Conservation (phyloP, 805 yeast genomes). For the Jamesozyma gamospora region DNA sequence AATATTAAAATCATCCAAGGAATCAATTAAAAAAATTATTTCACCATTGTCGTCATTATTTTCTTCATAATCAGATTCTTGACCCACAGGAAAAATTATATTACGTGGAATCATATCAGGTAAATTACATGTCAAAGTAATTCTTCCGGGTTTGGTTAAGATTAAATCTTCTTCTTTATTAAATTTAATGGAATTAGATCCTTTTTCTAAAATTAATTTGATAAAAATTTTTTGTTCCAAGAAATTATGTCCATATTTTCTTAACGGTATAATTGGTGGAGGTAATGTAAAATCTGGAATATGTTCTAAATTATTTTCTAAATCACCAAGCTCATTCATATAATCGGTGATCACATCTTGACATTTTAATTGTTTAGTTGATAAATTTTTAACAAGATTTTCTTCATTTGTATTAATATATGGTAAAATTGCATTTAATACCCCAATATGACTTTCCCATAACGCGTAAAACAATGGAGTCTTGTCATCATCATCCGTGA, state of each 20-base stretch:
- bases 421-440: slow-evolving; percentile 53
- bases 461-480: slow-evolving; percentile 83
- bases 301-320: slow-evolving; percentile 34
- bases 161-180: slow-evolving; percentile 35
- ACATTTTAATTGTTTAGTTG: neutral
- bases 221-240: slow-evolving; percentile 80
- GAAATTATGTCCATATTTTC: slow-evolving; percentile 93
- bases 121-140: slow-evolving; percentile 66
- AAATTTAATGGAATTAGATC: slow-evolving; percentile 36
- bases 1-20: slow-evolving; percentile 61
- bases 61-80: slow-evolving; percentile 3
- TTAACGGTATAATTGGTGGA: slow-evolving; percentile 88
- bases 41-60: slow-evolving; percentile 4
- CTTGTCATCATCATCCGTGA: slow-evolving; percentile 70
- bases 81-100: slow-evolving; percentile 61
- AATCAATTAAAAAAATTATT: slow-evolving; percentile 75
- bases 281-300: slow-evolving; percentile 90
- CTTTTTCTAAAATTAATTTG: slow-evolving; percentile 57
- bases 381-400: slow-evolving; percentile 3
- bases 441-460: slow-evolving; percentile 87
- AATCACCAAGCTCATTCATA: slow-evolving; percentile 3
- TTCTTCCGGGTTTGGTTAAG: slow-evolving; percentile 59
- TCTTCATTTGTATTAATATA: slow-evolving; percentile 1
- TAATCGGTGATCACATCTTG: slow-evolving; percentile 11
- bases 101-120: slow-evolving; percentile 85